phyloP scores from a whole-genome alignment of 108 stramenopile genomes.

The Asterionellopsis glacialis region DNA sequence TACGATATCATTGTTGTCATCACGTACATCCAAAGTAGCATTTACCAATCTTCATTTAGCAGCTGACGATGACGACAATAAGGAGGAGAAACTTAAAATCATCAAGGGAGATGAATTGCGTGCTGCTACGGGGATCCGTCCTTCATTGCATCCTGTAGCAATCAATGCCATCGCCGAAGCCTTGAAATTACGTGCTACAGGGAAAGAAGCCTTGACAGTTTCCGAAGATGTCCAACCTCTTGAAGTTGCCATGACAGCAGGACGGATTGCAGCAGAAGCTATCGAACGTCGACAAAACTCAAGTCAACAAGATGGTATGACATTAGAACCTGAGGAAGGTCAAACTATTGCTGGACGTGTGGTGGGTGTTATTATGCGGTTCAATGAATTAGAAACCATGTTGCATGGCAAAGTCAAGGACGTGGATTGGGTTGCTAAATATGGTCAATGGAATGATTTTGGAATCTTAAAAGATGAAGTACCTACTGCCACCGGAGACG shows the following conservation, averaged over 20 bases:
- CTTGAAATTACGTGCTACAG: constrained; percentile 36
- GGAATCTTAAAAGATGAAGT: constrained; percentile 41
- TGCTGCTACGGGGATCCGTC: constrained; percentile 65
- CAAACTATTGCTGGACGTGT: constrained; percentile 75
- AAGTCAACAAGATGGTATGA: constrained; percentile 43
- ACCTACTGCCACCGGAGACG: background rate
- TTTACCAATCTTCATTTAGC: too few species aligned
- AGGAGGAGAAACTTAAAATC: too few species aligned
- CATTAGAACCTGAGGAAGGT: constrained; percentile 42
- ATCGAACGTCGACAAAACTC: constrained; percentile 50
- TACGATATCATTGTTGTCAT: too few species aligned
- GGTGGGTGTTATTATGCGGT: constrained; percentile 76
- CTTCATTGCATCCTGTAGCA: constrained; percentile 78
- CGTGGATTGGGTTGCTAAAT: constrained; percentile 50
- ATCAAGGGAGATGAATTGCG: constrained; percentile 55
- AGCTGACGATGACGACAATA: too few species aligned
- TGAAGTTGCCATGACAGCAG: constrained; percentile 58
- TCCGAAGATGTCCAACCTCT: constrained; percentile 27
- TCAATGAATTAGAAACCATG: constrained; percentile 52
- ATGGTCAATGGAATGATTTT: constrained; percentile 62
- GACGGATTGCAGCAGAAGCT: constrained; percentile 47
- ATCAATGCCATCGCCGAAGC: constrained; percentile 81
- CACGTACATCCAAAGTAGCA: too few species aligned
- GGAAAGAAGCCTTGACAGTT: constrained; percentile 13
- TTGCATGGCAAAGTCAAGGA: constrained; percentile 24